These are phyloP conservation scores for Pestalotiopsis sp. DNA, from an alignment of 2,329 filamentous ascomycete genomes.

Conservation along the genomic window DNA sequence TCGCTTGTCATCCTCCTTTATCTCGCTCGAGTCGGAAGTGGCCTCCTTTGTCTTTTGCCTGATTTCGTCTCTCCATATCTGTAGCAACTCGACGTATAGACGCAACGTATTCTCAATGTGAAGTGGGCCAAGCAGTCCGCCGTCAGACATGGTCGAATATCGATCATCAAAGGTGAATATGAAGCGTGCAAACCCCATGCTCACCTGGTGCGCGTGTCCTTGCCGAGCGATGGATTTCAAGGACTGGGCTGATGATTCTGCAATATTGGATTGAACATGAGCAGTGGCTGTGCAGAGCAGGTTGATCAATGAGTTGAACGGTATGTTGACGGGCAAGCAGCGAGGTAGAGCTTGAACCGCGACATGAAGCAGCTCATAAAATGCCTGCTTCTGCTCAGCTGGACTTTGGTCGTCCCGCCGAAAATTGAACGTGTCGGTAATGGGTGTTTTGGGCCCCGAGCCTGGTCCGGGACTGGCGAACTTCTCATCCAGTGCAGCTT, in stretches of 20 bases:
- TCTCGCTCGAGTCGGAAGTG: slow-evolving; percentile 64
- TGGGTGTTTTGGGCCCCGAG: slow-evolving; percentile 82
- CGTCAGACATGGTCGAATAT: slow-evolving; percentile 97
- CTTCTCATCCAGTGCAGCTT: slow-evolving; percentile 93
- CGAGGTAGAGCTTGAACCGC: slow-evolving; percentile 93
- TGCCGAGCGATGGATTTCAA: slow-evolving; percentile 94
- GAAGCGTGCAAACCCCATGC: slow-evolving; percentile 93
- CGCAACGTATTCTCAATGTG: slow-evolving; percentile 94
- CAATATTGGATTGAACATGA: slow-evolving; percentile 91
- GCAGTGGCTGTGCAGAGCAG: slow-evolving; percentile 94
- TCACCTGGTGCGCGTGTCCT: slow-evolving; percentile 90
- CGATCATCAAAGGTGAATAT: slow-evolving; percentile 99
- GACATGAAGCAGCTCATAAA: slow-evolving; percentile 93
- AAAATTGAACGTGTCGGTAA: slow-evolving; percentile 93
- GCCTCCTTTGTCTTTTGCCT: slow-evolving; percentile 80
- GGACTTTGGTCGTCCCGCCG: slow-evolving; percentile 77
- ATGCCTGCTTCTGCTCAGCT: slow-evolving; percentile 86
- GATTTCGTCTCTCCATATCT: slow-evolving; percentile 98
- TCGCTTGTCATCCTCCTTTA: slow-evolving; percentile 65
- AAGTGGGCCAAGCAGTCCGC: slow-evolving; percentile 89
- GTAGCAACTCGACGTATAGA: slow-evolving; percentile 88
- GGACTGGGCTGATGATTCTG: slow-evolving; percentile 86
- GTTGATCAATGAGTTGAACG: slow-evolving; percentile 92
- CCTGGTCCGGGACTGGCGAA: slow-evolving; percentile 70
- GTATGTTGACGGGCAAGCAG: slow-evolving; percentile 88